A percentile compares a stretch with the other conserved stretches of the same genome.
Conservation (phyloP, 1,139 yeast genomes). For the Casaregolazyma lundiana region DNA sequence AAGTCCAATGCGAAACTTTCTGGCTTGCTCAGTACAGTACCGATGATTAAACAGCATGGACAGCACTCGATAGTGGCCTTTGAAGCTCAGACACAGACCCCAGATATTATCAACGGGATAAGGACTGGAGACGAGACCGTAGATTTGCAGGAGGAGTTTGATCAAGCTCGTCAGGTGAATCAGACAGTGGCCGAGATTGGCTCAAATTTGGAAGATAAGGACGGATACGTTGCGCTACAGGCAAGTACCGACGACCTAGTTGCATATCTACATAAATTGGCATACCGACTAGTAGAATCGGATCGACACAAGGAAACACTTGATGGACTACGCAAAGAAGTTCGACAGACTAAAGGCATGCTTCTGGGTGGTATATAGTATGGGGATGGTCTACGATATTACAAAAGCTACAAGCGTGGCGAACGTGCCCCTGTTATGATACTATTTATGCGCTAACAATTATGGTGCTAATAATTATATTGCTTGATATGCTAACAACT, state of each 20-base stretch:
- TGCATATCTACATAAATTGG: conserved; percentile 3
- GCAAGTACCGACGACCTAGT: conserved; percentile 1
- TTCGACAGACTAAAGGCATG: conserved; percentile 6
- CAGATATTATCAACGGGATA: conserved; percentile 7
- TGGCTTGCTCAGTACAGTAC: conserved; percentile 21
- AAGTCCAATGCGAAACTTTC: conserved; percentile 22
- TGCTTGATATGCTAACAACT: no score
- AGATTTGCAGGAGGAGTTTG: neutral
- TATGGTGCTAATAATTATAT: no score
- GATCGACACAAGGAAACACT: neutral
- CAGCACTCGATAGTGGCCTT: conserved; percentile 21
- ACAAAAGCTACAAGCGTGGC: no score
- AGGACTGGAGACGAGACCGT: conserved; percentile 3
- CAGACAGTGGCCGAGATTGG: conserved; percentile 16
- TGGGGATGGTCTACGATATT: no score
- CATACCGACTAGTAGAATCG: neutral
- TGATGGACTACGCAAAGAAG: conserved; percentile 4
- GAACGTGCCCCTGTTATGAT: no score
- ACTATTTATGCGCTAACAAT: no score
- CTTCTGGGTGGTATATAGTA: neutral
- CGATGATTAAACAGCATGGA: conserved; percentile 21
- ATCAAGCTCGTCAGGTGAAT: conserved; percentile 9
- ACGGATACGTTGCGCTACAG: neutral
- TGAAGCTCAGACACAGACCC: conserved; percentile 32
- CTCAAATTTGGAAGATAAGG: neutral